These are phyloP conservation scores for Neopestalotiopsis sp. DNA, from an alignment of 2,329 filamentous ascomycete genomes.

Conservation along the genomic window DNA sequence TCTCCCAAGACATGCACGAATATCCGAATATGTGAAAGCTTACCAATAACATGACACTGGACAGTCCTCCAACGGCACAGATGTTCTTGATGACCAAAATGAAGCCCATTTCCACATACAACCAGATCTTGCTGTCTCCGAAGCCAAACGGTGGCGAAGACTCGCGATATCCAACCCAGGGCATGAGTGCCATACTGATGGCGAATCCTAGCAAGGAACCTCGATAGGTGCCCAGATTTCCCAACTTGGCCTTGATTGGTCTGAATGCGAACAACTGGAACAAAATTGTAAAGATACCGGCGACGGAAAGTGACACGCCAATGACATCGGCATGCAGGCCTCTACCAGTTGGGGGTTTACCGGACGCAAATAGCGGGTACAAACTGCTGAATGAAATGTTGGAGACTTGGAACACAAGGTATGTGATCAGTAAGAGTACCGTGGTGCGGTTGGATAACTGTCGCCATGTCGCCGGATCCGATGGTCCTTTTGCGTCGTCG, in stretches of 20 bases:
- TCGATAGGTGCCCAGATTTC: slow-evolving; percentile 86
- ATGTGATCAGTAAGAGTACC: slow-evolving; percentile 79
- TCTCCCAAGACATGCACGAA: neutral
- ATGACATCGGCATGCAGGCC: slow-evolving; percentile 78
- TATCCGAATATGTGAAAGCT: slow-evolving; percentile 36
- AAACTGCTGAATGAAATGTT: slow-evolving; percentile 96
- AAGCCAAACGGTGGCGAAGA: slow-evolving; percentile 60
- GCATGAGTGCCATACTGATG: slow-evolving; percentile 84
- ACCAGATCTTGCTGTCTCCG: slow-evolving; percentile 67
- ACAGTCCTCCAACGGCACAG: slow-evolving; percentile 85
- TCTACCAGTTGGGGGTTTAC: slow-evolving; percentile 76
- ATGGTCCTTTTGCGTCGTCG: slow-evolving; percentile 45
- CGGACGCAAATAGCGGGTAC: slow-evolving; percentile 90
- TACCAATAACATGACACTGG: slow-evolving; percentile 86
- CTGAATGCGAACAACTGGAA: slow-evolving; percentile 91
- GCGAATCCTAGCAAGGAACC: slow-evolving; percentile 80
- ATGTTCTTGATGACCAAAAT: slow-evolving; percentile 89
- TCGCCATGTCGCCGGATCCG: slow-evolving; percentile 54
- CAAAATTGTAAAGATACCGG: slow-evolving; percentile 82
- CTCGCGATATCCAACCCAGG: slow-evolving; percentile 82
- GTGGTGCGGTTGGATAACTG: slow-evolving; percentile 80
- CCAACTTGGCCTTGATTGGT: slow-evolving; percentile 75
- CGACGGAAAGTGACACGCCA: slow-evolving; percentile 82
- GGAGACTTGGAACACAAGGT: slow-evolving; percentile 89
- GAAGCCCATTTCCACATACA: slow-evolving; percentile 81